Evolutionary conservation across 192 early-diverging fungal species (phyloP), one percentile per base, ranked within the genome.

Genomic region (Podila minutissima): DNA sequence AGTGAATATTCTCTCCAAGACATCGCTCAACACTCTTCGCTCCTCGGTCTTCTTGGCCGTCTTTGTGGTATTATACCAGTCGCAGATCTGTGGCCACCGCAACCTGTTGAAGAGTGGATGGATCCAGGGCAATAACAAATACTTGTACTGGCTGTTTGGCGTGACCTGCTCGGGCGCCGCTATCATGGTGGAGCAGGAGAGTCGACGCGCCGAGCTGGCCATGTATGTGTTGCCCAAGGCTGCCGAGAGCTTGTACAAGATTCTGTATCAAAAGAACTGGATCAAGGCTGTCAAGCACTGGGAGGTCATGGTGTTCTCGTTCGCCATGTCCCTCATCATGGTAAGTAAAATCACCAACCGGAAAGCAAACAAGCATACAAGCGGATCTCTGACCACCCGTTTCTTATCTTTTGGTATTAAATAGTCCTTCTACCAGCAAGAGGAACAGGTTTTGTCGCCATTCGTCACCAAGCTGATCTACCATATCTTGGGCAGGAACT

Each of bases 171-270:
- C 89, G 35, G 85, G 86, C 24, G 28, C 82, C 0, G 77, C 90
- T 15, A 94, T 95, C 58, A 87, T 95, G 71, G 62, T 93, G 4
- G 94, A 95, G 74, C 84, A 94, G 50, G 93, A 91, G 73, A 72
- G 72, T 20, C 76, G 91, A 63, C 83, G 94, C 20, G 75, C 85
- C 13, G 93, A 95, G 71, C 83, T 94, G 71, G 92, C 93, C 5
- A 87, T 95, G 83, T 94, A 95, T 84, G 91, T 92, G 4, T 72
- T 94, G 20, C 94, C 94, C 7, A 94, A 94, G 71, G 94, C 92
- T 3, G 78, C 91, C 5, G 82, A 89, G 65, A 87, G 84, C 49
- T 73, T 92, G 41, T 95, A 92, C 82, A 81, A 88, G 66, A 90
- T 94, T 33, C 65, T 92, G 62, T 89, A 91, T 35, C 83, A 88